These are phyloP conservation scores for Pythium utonaiense DNA, from an alignment of 352 stramenopile species.

Conservation along the genomic window DNA sequence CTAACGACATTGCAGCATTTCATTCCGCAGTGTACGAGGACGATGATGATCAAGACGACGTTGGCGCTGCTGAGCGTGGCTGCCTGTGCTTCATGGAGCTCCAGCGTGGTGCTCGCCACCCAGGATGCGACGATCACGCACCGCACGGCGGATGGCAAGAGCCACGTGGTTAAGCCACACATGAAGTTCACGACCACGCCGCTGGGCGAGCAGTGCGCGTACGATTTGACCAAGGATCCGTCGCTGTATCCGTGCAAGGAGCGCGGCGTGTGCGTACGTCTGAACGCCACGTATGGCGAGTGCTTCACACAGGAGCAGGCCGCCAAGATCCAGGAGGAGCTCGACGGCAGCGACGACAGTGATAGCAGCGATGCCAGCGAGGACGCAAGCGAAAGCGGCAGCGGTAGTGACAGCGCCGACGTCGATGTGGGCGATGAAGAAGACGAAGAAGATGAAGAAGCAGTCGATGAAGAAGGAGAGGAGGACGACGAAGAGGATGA, in stretches of 20 bases:
- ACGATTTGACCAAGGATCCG: slow-evolving; percentile 50
- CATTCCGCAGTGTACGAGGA: too few species aligned
- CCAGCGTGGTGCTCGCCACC: background rate
- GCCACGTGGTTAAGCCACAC: background rate
- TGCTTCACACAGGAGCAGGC: slow-evolving; percentile 32
- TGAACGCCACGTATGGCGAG: slow-evolving; percentile 52
- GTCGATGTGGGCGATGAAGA: background rate
- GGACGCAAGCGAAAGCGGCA: background rate
- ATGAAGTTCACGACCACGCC: background rate
- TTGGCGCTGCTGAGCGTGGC: background rate
- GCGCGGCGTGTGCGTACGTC: slow-evolving; percentile 38
- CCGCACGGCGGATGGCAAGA: background rate
- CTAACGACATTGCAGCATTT: too few species aligned
- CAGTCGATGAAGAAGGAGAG: background rate
- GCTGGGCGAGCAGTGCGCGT: slow-evolving; percentile 53
- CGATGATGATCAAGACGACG: slow-evolving; percentile 4
- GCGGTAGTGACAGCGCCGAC: background rate
- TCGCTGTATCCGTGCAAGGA: slow-evolving; percentile 53
- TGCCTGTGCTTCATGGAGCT: background rate
- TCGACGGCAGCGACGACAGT: slow-evolving; percentile 4
- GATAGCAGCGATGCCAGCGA: background rate
- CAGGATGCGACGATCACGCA: background rate
- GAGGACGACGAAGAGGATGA: slow-evolving; percentile 6
- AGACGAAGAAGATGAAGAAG: background rate
- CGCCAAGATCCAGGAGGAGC: background rate